These are phyloP conservation scores for Eutrema heterophyllum DNA, from an alignment of 345 rosid genomes.

Conservation along the genomic window DNA sequence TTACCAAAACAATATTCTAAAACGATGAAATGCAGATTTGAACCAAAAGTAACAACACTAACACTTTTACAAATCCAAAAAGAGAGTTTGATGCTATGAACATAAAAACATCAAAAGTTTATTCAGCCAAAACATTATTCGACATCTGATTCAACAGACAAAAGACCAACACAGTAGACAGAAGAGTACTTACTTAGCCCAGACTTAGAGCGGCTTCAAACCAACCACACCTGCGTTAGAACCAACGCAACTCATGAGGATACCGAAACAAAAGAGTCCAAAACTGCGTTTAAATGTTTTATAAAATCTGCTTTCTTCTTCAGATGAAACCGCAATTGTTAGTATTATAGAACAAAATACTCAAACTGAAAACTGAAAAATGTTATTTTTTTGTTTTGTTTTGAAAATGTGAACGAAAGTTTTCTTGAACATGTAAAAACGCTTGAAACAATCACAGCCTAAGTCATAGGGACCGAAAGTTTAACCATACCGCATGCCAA, in stretches of 20 bases:
- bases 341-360: background rate
- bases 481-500: constrained; percentile 82
- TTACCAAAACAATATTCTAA: background rate
- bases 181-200: constrained; percentile 6
- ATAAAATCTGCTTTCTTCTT: background rate
- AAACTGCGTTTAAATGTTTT: background rate
- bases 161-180: constrained; percentile 17
- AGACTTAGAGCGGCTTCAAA: constrained; percentile 28
- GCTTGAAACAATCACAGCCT: background rate
- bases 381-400: background rate
- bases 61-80: background rate
- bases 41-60: background rate
- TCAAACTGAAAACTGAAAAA: background rate
- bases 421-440: background rate
- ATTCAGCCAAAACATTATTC: constrained; percentile 16
- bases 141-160: constrained; percentile 6
- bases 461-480: background rate
- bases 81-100: constrained; percentile 2
- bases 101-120: constrained; percentile 14
- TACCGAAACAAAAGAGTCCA: background rate
- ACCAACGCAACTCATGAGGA: constrained; percentile 6
- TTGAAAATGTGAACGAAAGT: background rate
- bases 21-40: background rate
- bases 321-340: background rate
- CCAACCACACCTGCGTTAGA: constrained; percentile 28